These are phyloP conservation scores for Peronospora tabacina DNA, from an alignment of 352 stramenopile genomes.

Conservation along the genomic window DNA sequence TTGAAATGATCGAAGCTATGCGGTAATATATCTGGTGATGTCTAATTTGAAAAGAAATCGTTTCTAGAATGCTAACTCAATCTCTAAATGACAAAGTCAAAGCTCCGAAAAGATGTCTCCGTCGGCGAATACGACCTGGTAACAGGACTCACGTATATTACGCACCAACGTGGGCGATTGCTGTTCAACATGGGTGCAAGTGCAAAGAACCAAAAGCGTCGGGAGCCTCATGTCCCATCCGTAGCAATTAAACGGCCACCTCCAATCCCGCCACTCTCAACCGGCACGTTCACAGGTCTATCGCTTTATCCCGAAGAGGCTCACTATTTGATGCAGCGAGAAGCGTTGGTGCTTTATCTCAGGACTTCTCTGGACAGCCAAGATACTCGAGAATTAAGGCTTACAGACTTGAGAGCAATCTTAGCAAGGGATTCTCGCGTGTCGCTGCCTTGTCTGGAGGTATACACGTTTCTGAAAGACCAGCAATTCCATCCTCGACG, in stretches of 20 bases:
- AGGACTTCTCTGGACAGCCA: slow-evolving; percentile 9
- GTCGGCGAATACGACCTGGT: slow-evolving; percentile 49
- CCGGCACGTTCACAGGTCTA: slow-evolving; percentile 43
- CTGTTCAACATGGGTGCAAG: slow-evolving; percentile 70
- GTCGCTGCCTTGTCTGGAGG: slow-evolving; percentile 37
- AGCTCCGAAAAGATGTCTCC: slow-evolving; percentile 39
- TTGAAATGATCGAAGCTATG: too few relatives aligned
- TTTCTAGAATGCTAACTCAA: background rate
- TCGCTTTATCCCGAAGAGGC: slow-evolving; percentile 66
- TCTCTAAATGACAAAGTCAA: background rate
- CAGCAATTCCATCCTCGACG: slow-evolving; percentile 60
- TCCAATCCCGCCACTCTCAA: slow-evolving; percentile 13
- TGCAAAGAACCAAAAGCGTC: slow-evolving; percentile 29
- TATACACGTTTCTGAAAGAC: slow-evolving; percentile 58
- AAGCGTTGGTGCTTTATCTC: slow-evolving; percentile 39
- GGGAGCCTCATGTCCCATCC: background rate
- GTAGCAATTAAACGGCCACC: slow-evolving; percentile 2
- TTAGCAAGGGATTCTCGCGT: slow-evolving; percentile 23
- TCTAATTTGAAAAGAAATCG: background rate
- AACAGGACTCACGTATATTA: slow-evolving; percentile 60
- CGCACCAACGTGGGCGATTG: slow-evolving; percentile 56
- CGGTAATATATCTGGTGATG: background rate
- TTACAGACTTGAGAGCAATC: slow-evolving; percentile 25
- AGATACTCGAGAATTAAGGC: slow-evolving; percentile 14
- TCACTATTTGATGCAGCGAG: slow-evolving; percentile 52